Evolutionary conservation across 805 yeast species (phyloP), one percentile per base, ranked within the genome.

Genomic region (Lipomyces yamadae): DNA sequence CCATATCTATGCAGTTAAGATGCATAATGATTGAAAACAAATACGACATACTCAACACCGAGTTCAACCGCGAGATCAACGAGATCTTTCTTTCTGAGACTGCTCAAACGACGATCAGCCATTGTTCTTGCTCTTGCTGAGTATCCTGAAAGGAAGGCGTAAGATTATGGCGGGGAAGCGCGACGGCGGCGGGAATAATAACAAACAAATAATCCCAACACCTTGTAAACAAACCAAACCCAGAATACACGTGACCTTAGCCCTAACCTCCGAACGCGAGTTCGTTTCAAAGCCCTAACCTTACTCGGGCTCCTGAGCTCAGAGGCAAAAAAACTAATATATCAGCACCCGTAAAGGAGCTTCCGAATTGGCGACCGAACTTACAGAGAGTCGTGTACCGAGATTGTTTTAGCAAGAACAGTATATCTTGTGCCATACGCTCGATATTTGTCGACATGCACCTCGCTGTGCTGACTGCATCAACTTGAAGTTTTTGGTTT

Each of bases 61-160:
- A 81, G 77, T 48, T 74, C 75, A 15, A 72, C 66, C 29, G 83
- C 81, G 58, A 81, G 71, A 24, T 74, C 75, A 63, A 77, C 76
- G 60, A 81, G 76, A 30, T 77, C 77, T 39, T 75, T 73, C 74
- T 81, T 81, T 63, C 76, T 79, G 74, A 80, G 68, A 58, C 73
- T 72, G 64, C 76, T 74, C 67, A 81, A 74, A n/a, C 68, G 67
- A 35, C 42, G 61, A n/a, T 34, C 53, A 24, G 61, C 30, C 68
- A 65, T 65, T 52, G 30, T 34, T 61, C 11, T 11, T 13, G 37
- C 24, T 15, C 42, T 34, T 52, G 55, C 8, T 32, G 33, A 52
- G 10, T n/a, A 7, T 15, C 5, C 32, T 29, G 55, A 34, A 24
- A 6, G 34, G 53, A 48, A 15, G 55, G 55, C 34, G 32, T 24